Base-by-base conservation (phyloP, 768 basidiomycete species). In the Gloeopeniophorella convolvens region DNA sequence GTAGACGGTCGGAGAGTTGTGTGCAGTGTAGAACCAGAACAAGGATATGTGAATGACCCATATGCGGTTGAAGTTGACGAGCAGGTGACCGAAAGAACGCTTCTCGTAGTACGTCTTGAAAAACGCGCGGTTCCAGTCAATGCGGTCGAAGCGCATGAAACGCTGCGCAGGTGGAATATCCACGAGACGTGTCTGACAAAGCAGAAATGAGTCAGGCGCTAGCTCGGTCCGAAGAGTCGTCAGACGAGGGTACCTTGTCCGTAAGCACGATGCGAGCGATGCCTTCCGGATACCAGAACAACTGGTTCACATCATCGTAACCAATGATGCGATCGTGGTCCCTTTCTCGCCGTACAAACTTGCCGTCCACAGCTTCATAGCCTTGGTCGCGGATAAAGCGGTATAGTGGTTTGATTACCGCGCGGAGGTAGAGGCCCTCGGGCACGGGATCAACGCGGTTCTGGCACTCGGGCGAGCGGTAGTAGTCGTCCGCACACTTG, bases 401-500 rank as follows among this genome's bases (percentile, higher is more conserved):
- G 68, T 99, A 99, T 4, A 99, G 69, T 0, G 96, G 96, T 63
- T 96, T 95, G 58, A 91, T 74, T 60, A 98, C 89, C 1, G 89
- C 74, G 39, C 85, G 81, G 26, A 99, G 74, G 66, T 97, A 99
- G n/a, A 97, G 72, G 0, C 95, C 96, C 61, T 97, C 95, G 0
- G 90, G 89, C 0, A 97, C 91, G 0, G 94, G 83, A 45, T 97
- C 94, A 36, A 89, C 71, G 37, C 91, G 75, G 65, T 80, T 89
- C 67, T 99, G 96, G 60, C 96, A 99, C 62, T 98, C 96, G n/a
- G 95, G 84, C 3, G 89, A 92, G 21, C 96, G 93, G 67, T 99
- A 99, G 67, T 97, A 99, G 70, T 99, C 96, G 65, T 99, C 96
- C 12, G 96, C 96, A 63, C 96, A 98, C 70, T 99, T 99, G 85